Conservation (phyloP, 2,329 filamentous ascomycete genomes). For the Calonectria pseudoreteaudii region DNA sequence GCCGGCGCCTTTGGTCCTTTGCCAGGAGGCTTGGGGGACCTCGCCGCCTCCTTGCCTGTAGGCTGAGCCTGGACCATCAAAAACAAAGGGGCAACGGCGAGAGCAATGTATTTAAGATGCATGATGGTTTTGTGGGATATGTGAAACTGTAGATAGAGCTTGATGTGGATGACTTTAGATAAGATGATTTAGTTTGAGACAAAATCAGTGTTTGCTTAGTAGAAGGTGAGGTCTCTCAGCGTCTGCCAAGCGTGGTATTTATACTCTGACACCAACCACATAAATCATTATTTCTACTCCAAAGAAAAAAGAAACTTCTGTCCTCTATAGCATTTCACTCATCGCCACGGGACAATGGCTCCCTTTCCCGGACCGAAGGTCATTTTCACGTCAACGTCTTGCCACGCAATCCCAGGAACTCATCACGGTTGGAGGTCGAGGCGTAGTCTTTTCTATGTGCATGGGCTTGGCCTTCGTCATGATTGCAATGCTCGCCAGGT, state of each 20-base stretch:
- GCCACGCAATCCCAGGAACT: background rate
- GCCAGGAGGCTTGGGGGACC: background rate
- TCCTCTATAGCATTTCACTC: background rate
- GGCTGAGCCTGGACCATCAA: background rate
- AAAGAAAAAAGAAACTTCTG: too few species aligned
- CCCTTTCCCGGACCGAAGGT: background rate
- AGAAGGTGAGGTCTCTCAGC: background rate
- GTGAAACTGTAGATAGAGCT: background rate
- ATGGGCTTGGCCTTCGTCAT: background rate
- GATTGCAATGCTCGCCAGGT: background rate
- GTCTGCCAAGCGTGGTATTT: background rate
- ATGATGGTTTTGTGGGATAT: background rate
- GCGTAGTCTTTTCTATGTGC: background rate
- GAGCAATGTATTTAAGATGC: background rate
- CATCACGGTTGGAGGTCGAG: too few species aligned
- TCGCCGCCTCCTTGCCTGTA: background rate
- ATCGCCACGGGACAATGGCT: background rate
- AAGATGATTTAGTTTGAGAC: background rate
- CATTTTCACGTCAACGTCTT: background rate
- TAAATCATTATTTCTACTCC: background rate
- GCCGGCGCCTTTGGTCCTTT: background rate
- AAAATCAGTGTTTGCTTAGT: background rate
- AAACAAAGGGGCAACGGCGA: background rate
- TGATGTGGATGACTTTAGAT: background rate
- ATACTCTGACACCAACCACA: background rate